Evolutionary conservation across 2,329 filamentous ascomycete species (phyloP).

Genomic region (Phialemoniopsis sp.): DNA sequence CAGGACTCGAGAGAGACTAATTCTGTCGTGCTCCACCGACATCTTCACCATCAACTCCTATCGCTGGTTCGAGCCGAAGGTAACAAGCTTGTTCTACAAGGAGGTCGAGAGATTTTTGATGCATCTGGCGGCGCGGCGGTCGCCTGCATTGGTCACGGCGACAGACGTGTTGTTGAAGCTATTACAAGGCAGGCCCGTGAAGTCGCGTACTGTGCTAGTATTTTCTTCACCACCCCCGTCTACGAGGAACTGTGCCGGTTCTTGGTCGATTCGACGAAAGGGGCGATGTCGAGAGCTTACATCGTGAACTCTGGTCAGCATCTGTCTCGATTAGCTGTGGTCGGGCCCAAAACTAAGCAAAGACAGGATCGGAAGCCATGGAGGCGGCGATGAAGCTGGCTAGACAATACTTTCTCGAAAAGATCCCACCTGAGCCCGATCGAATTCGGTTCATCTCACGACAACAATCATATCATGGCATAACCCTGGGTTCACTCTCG

Average conservation of each 20-base stretch:
- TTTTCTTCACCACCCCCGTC: constrained; percentile 33
- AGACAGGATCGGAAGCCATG: constrained; percentile 56
- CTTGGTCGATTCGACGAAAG: constrained; percentile 28
- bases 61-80: constrained; percentile 25
- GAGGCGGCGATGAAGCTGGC: constrained; percentile 63
- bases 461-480: constrained; percentile 67
- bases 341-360: too few species aligned
- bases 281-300: constrained; percentile 29
- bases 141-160: constrained; percentile 40
- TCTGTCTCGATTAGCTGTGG: not conserved
- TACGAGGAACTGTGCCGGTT: constrained; percentile 32
- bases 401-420: constrained; percentile 60
- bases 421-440: constrained; percentile 45
- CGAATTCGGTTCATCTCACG: constrained; percentile 65
- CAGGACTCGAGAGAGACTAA: too few species aligned
- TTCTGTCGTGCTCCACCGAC: constrained; percentile 33
- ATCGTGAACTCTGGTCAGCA: constrained; percentile 30
- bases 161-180: constrained; percentile 33
- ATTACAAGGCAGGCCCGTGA: constrained; percentile 32
- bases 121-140: constrained; percentile 42
- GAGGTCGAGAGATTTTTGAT: constrained; percentile 37
- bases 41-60: constrained; percentile 26
- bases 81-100: constrained; percentile 30
- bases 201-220: constrained; percentile 36
- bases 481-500: constrained; percentile 63